Evolutionary conservation across 2,329 filamentous ascomycete species (phyloP).

Genomic region (Nigrograna mackinnonii): DNA sequence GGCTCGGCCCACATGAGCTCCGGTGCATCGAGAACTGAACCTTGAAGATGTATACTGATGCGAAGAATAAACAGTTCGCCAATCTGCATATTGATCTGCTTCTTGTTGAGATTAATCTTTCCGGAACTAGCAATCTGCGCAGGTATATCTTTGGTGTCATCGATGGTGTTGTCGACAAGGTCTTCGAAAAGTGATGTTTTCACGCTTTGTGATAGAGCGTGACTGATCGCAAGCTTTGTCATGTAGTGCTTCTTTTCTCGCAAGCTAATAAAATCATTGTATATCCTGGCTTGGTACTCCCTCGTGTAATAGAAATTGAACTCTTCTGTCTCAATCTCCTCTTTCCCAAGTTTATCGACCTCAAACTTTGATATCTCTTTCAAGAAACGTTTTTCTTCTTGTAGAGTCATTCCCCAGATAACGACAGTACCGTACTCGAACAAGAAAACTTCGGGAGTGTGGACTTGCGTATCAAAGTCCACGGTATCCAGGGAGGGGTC

Average conservation of each 20-base stretch:
- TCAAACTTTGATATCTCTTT: slow-evolving; percentile 96
- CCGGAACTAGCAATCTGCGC: slow-evolving; percentile 91
- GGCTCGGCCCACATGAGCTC: slow-evolving; percentile 99
- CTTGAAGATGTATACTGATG: slow-evolving; percentile 97
- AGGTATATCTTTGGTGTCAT: slow-evolving; percentile 89
- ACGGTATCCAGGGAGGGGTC: slow-evolving; percentile 49
- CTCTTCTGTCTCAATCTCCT: slow-evolving; percentile 92
- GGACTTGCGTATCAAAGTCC: slow-evolving; percentile 85
- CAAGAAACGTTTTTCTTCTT: slow-evolving; percentile 86
- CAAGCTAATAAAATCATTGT: slow-evolving; percentile 98
- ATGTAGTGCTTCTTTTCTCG: slow-evolving; percentile 96
- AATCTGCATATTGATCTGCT: slow-evolving; percentile 99
- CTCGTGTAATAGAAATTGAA: slow-evolving; percentile 99
- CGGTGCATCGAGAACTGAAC: slow-evolving; percentile 92
- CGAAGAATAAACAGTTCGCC: slow-evolving; percentile 96
- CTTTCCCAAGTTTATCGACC: slow-evolving; percentile 81
- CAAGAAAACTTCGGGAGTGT: slow-evolving; percentile 92
- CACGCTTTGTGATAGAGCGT: slow-evolving; percentile 92
- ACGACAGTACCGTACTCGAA: slow-evolving; percentile 98
- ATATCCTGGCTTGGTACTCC: slow-evolving; percentile 97
- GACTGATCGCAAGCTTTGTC: slow-evolving; percentile 95
- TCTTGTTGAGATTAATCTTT: slow-evolving; percentile 83
- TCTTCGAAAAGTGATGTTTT: slow-evolving; percentile 98
- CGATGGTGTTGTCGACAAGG: slow-evolving; percentile 89
- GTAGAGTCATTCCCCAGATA: slow-evolving; percentile 95